Evolutionary conservation across 768 basidiomycete genomes (phyloP), one percentile per base, ranked within the genome.

Genomic region (Leccinellum albellum): DNA sequence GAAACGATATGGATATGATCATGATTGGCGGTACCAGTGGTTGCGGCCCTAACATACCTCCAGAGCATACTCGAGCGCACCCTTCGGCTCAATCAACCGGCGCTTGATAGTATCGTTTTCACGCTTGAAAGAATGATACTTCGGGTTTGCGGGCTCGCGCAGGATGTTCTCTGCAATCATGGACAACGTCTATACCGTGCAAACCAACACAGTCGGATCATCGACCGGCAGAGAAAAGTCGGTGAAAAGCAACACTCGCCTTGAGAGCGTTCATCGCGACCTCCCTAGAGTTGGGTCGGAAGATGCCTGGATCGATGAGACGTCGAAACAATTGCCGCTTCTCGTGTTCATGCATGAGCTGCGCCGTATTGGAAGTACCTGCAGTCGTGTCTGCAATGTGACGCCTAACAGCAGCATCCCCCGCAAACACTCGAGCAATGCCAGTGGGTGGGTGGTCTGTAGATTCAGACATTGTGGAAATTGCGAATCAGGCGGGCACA

Each of bases 1-100:
- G 17, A n/a, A 37, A 10, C 15, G 3, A 35, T 17, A 17, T 33
- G 14, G 31, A n/a, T n/a, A 23, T 20, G 44, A 15, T 46, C 4
- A 47, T 8, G 46, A 47, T 17, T 14, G 24, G 14, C 15, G 24
- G 23, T n/a, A 9, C 2, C 13, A 47, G 8, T 8, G 5, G 17
- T 17, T 4, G 17, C 24, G 8, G n/a, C 7, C 20, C 15, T 3
- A n/a, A 78, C 37, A 71, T 29, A 89, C 91, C 65, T 82, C 88
- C 42, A 89, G 77, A 1, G 88, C 89, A 74, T 88, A 93, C 68
- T 94, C 91, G 37, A 94, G 73, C 0, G 88, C 79, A 3, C 91
- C 71, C 75, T 87, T 82, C 14, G 84, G 83, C 40, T 90, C 81
- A 15, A 94, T 79, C 29, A 93, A 67, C 58, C 83, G 73, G 15